A percentile compares a stretch with the other conserved stretches of the same genome.
Conservation (phyloP, 768 basidiomycete genomes). For the Boletus insuetus region DNA sequence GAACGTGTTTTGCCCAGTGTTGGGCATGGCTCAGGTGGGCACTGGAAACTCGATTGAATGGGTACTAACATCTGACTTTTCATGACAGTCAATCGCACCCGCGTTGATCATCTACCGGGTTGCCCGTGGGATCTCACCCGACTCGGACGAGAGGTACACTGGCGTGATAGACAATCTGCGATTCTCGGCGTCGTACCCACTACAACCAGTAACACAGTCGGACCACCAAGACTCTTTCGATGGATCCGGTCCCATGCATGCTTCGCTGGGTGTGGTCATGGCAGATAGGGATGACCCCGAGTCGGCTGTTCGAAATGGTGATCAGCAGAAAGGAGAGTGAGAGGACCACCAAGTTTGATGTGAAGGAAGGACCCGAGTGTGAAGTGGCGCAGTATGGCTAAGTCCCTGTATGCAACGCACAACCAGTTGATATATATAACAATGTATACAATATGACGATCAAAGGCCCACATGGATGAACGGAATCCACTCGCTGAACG, state of each 20-base stretch:
- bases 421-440: too few species aligned
- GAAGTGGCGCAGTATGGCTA: too few species aligned
- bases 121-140: constrained; percentile 18
- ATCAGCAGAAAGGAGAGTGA: too few species aligned
- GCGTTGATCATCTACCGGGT: constrained; percentile 23
- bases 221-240: neutral
- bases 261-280: neutral
- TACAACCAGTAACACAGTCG: neutral
- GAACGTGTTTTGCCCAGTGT: constrained; percentile 22
- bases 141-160: constrained; percentile 8
- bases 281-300: neutral
- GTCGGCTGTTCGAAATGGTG: constrained; percentile 3
- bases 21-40: constrained; percentile 20
- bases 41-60: neutral
- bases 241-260: constrained; percentile 9
- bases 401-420: too few species aligned
- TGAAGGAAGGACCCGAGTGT: too few species aligned
- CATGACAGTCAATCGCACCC: constrained; percentile 14
- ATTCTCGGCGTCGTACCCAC: constrained; percentile 1
- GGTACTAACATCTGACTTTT: neutral
- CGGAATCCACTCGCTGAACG: too few species aligned
- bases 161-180: constrained; percentile 1
- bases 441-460: too few species aligned
- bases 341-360: too few species aligned
- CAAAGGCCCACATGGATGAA: too few species aligned